Base-by-base conservation (phyloP, 108 stramenopile species). In the Mediolabrus comicus region DNA sequence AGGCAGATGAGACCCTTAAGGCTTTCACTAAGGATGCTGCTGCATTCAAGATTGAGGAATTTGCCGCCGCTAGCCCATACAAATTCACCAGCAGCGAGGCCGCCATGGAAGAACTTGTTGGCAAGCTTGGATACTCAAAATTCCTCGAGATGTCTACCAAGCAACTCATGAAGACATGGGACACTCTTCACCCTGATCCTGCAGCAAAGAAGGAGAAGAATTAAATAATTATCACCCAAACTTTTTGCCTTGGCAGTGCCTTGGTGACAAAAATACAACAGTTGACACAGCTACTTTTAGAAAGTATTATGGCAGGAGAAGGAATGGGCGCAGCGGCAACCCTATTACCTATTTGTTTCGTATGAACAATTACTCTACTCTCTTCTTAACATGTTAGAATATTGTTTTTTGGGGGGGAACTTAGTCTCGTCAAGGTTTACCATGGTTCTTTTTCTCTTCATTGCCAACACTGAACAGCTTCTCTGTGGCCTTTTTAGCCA, bases 11-110 rank as follows among this genome's bases (percentile, higher is more conserved):
- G 38, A 91, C 91, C 39, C 71, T 92, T 57, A 87, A 89, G 86
- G 94, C 94, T 0, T 95, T 95, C 86, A 95, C 94, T 35, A 92
- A 91, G 80, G 91, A 95, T 49, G 94, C 91, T 52, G 94, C 94
- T 36, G 64, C 71, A 58, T 92, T 95, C 80, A 95, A 95, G 85
- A 88, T 91, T 52, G 89, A 86, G 38, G 85, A 83, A 24, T 95
- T 95, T 59, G 88, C 81, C 59, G 75, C 77, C 16, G 78, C 83
- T 12, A 84, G 36, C 22, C 86, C 86, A 39, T 88, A 87, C 57
- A 82, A 75, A 32, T 65, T 86, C 57, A 82, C 81, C 17, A 75
- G 66, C 71, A 59, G 67, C 25, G 78, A 69, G 54, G 83, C 83
- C 54, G 91, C 87, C 27, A 77, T 87, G 81, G 81, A 86, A 27